These are phyloP conservation scores for Paxillus rubicundulus DNA, from an alignment of 768 basidiomycete species.

Conservation along the genomic window DNA sequence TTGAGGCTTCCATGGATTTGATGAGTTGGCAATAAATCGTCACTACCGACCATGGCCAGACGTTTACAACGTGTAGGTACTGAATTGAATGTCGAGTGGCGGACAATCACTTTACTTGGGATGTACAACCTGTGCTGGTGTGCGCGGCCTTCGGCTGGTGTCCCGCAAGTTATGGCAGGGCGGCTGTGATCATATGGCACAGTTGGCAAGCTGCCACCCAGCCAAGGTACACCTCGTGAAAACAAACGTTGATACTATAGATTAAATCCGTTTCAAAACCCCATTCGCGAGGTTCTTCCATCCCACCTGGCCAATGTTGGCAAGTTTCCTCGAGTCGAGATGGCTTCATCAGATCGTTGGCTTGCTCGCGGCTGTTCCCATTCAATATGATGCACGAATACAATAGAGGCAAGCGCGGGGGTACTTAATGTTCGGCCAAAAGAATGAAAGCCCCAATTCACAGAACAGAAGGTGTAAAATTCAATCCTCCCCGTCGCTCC, in stretches of 20 bases:
- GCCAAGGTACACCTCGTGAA: constrained; percentile 16
- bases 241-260: no score
- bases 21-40: neutral
- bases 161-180: neutral
- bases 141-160: no score
- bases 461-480: neutral
- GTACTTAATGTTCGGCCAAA: constrained; percentile 1
- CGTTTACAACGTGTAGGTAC: constrained; percentile 21
- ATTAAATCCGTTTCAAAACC: no score
- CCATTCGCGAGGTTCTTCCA: no score
- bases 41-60: constrained; percentile 1
- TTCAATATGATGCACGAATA: constrained; percentile 1
- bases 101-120: constrained; percentile 14
- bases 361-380: neutral
- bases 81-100: no score
- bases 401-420: neutral
- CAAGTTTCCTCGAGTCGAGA: no score
- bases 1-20: neutral
- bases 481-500: constrained; percentile 65
- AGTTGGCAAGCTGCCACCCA: constrained; percentile 18
- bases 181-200: constrained; percentile 27
- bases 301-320: no score
- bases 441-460: constrained; percentile 6
- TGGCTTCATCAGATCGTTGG: no score
- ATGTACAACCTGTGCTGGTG: no score